Conservation (phyloP, 371 early-diverging fungal species). For the Mortierella polycephala region DNA sequence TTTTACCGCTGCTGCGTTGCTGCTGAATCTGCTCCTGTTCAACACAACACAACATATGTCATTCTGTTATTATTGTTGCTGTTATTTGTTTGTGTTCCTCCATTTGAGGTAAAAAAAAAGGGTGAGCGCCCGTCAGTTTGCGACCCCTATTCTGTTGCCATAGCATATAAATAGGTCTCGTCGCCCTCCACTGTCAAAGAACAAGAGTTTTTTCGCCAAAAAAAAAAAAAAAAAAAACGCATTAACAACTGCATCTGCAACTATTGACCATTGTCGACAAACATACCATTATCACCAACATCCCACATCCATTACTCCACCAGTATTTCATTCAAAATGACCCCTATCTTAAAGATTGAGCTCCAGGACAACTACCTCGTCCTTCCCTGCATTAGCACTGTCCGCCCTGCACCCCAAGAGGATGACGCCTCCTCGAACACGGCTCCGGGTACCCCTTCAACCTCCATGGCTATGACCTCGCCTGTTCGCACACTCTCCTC, state of each 20-base stretch:
- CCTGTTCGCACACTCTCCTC: constrained; percentile 39
- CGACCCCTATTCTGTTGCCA: neutral
- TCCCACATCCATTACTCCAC: neutral
- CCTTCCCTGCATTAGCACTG: constrained; percentile 21
- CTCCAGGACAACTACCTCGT: constrained; percentile 39
- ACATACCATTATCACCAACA: neutral
- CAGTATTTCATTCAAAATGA: constrained; percentile 13
- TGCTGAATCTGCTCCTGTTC: no score
- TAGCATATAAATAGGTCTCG: neutral
- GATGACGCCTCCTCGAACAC: neutral
- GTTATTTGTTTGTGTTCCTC: no score
- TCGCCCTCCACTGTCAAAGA: neutral
- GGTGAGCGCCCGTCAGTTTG: no score
- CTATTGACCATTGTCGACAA: neutral
- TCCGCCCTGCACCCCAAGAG: neutral
- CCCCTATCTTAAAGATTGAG: constrained; percentile 35
- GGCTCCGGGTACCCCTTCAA: constrained; percentile 8
- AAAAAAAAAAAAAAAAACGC: neutral
- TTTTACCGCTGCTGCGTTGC: neutral
- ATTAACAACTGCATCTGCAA: neutral
- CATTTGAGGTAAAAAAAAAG: no score
- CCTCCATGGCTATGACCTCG: constrained; percentile 42
- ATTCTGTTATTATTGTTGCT: no score
- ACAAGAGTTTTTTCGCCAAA: neutral
- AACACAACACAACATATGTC: no score